A percentile compares a stretch with the other conserved stretches of the same genome.
These are phyloP conservation scores for Camelina sativa DNA, from an alignment of 345 rosid genomes.

Conservation along the genomic window DNA sequence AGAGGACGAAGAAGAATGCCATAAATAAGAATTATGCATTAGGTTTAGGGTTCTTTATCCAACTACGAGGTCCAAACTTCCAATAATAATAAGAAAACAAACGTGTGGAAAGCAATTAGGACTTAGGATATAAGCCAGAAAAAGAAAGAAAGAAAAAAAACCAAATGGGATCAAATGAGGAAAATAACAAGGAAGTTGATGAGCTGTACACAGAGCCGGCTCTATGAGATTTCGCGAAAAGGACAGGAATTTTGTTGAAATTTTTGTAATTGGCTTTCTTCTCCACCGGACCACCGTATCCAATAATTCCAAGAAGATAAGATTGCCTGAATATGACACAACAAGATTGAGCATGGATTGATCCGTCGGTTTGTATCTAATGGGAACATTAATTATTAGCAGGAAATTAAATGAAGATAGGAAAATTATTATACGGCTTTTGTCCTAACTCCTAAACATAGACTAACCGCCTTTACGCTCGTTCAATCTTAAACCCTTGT, in stretches of 20 bases:
- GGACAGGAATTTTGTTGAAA: constrained; percentile 6
- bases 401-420: constrained; percentile 4
- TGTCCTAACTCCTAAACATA: constrained; percentile 43
- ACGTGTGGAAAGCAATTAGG: not conserved
- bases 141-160: too few relatives aligned
- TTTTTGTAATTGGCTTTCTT: not conserved
- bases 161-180: not conserved
- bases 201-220: not conserved
- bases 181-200: not conserved
- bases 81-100: not conserved
- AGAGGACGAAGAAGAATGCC: too few relatives aligned
- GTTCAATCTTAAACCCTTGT: not conserved
- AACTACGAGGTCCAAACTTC: not conserved
- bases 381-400: not conserved
- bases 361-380: not conserved
- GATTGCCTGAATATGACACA: not conserved
- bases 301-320: not conserved
- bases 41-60: not conserved
- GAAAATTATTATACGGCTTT: constrained; percentile 3
- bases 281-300: not conserved
- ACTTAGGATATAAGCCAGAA: too few relatives aligned
- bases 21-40: not conserved
- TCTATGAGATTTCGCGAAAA: not conserved
- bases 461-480: constrained; percentile 3
- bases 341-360: not conserved